Conservation (phyloP, 768 basidiomycete species). For the Pholiota microspora region DNA sequence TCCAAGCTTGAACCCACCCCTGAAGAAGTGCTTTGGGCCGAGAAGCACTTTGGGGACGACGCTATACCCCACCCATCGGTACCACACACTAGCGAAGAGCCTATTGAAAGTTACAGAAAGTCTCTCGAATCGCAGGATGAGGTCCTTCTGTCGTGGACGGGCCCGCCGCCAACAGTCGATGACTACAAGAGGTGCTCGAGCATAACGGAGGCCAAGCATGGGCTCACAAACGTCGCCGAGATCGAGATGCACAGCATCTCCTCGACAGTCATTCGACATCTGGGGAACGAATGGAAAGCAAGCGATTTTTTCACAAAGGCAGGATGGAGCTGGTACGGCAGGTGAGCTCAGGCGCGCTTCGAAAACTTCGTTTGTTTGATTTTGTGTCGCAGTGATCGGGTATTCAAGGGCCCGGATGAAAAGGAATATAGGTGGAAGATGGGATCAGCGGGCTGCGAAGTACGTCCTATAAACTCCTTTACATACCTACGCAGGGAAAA, state of each 20-base stretch:
- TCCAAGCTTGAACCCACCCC: conserved; percentile 6
- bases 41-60: conserved; percentile 7
- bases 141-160: conserved; percentile 12
- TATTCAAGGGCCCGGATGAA: conserved; percentile 18
- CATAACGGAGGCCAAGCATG: conserved; percentile 3
- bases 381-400: conserved; percentile 14
- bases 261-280: conserved; percentile 12
- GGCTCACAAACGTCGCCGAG: conserved; percentile 12
- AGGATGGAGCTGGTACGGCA: conserved; percentile 14
- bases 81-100: neutral
- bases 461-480: too few species aligned
- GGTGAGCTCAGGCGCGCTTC: too few species aligned
- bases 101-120: neutral
- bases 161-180: conserved; percentile 4
- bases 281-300: conserved; percentile 10
- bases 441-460: conserved; percentile 10
- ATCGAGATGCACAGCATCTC: conserved; percentile 13
- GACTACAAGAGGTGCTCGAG: conserved; percentile 3
- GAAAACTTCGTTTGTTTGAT: too few species aligned
- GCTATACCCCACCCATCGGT: neutral
- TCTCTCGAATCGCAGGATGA: conserved; percentile 14
- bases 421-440: conserved; percentile 23
- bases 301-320: conserved; percentile 22
- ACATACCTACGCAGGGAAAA: too few species aligned
- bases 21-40: conserved; percentile 9